phyloP scores from a whole-genome alignment of 345 rosid genomes.

The Gossypium sturtianum region DNA sequence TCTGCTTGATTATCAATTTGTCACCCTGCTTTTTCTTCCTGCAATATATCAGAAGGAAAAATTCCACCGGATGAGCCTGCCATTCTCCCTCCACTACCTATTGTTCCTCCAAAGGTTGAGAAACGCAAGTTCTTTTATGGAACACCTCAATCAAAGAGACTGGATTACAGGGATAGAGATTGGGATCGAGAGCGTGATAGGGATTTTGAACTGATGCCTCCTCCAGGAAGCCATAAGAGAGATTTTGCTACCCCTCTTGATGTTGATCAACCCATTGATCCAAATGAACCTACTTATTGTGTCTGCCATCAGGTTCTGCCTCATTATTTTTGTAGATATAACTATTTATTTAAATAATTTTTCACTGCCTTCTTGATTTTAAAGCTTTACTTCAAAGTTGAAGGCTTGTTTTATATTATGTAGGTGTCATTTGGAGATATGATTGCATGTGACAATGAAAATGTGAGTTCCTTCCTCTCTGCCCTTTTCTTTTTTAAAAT shows the following conservation, averaged over 20 bases:
- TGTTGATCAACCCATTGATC: slow-evolving; percentile 88
- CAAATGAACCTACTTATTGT: slow-evolving; percentile 96
- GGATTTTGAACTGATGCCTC: slow-evolving; percentile 98
- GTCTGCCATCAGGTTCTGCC: slow-evolving; percentile 91
- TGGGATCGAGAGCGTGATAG: slow-evolving; percentile 89
- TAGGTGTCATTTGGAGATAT: slow-evolving; percentile 97
- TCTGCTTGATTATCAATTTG: slow-evolving; percentile 12
- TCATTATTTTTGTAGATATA: slow-evolving; percentile 2
- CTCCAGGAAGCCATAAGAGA: slow-evolving; percentile 85
- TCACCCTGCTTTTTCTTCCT: slow-evolving; percentile 14
- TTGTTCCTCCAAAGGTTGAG: slow-evolving; percentile 61
- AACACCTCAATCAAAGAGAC: slow-evolving; percentile 80
- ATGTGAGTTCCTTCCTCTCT: slow-evolving; percentile 44
- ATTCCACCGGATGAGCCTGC: slow-evolving; percentile 83
- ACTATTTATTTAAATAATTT: slow-evolving; percentile 3
- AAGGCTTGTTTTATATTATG: slow-evolving; percentile 15
- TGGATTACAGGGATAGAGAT: slow-evolving; percentile 73
- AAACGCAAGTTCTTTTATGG: slow-evolving; percentile 58
- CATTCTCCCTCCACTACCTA: slow-evolving; percentile 75
- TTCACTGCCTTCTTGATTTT: background rate
- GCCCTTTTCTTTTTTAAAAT: background rate
- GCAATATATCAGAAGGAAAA: slow-evolving; percentile 67
- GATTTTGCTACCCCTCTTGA: slow-evolving; percentile 55
- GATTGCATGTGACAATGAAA: slow-evolving; percentile 99
- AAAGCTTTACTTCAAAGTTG: slow-evolving; percentile 7